phyloP scores from a whole-genome alignment of 805 yeast species.

The Nakazawaea pomicola region DNA sequence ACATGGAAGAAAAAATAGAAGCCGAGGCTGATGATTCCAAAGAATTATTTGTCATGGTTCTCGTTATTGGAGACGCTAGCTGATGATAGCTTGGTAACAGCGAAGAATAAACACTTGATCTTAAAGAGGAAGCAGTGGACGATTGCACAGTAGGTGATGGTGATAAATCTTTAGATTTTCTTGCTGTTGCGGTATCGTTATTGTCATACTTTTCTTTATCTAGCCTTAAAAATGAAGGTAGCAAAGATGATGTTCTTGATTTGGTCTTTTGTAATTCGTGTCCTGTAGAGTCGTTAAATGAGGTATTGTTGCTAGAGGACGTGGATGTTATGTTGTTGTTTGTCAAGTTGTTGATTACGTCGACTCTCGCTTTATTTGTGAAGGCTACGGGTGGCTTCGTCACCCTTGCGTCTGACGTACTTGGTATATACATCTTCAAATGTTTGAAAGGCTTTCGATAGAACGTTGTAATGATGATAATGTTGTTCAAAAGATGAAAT shows the following conservation, averaged over 20 bases:
- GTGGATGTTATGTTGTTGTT: neutral
- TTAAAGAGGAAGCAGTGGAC: constrained; percentile 7
- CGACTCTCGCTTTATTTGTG: constrained; percentile 21
- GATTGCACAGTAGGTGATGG: constrained; percentile 1
- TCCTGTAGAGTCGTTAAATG: neutral
- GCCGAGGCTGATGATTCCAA: constrained; percentile 1
- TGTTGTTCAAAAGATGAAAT: neutral
- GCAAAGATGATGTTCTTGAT: constrained; percentile 4
- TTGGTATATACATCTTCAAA: constrained; percentile 9
- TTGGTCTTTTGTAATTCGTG: constrained; percentile 1
- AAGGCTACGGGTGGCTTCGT: constrained; percentile 18
- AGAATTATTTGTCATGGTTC: constrained; percentile 9
- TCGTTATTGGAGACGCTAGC: constrained; percentile 3
- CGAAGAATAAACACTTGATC: constrained; percentile 9
- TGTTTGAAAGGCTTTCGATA: too few species aligned
- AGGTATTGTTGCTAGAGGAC: neutral
- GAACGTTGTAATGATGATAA: neutral
- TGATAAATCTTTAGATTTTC: constrained; percentile 3
- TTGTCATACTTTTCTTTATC: constrained; percentile 4
- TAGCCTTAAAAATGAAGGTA: constrained; percentile 5
- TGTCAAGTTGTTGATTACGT: constrained; percentile 18
- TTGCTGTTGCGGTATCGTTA: neutral
- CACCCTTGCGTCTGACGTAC: constrained; percentile 8
- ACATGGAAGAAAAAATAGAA: constrained; percentile 7
- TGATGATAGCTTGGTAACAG: constrained; percentile 12